Percentiles rank a stretch among this genome's conserved stretches.
phyloP scores from a whole-genome alignment of 2,329 filamentous ascomycete species.

The Stagonosporopsis chrysanthemi region DNA sequence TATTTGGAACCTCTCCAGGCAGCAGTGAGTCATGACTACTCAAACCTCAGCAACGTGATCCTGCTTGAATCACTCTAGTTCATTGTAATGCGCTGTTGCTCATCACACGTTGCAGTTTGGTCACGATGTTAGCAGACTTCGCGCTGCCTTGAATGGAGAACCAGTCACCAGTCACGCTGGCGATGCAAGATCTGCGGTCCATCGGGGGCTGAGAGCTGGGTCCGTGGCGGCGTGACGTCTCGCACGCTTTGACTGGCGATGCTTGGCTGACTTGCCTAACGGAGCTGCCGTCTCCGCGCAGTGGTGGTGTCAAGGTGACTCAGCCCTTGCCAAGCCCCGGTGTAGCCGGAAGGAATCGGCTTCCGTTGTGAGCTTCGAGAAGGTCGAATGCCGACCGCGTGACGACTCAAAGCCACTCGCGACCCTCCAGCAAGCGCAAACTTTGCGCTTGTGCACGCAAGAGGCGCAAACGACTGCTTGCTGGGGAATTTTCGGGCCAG shows the following conservation, averaged over 20 bases:
- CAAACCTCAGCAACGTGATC: constrained; percentile 6
- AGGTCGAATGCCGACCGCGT: constrained; percentile 11
- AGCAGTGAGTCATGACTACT: constrained; percentile 22
- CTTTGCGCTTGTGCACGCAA: constrained; percentile 20
- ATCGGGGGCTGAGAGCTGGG: constrained; percentile 17
- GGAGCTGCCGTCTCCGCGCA: constrained; percentile 14
- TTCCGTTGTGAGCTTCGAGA: constrained; percentile 14
- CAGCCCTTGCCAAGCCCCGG: constrained; percentile 25
- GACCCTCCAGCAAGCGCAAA: constrained; percentile 18
- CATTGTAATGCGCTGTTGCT: constrained; percentile 4
- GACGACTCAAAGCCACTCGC: constrained; percentile 16
- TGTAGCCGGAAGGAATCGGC: constrained; percentile 18
- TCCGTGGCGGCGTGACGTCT: constrained; percentile 24
- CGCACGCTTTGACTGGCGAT: constrained; percentile 26
- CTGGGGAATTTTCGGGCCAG: constrained; percentile 17
- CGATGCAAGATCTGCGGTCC: constrained; percentile 23
- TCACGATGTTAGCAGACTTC: constrained; percentile 44
- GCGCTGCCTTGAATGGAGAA: constrained; percentile 21
- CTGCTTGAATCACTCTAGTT: constrained; percentile 16
- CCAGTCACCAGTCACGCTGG: constrained; percentile 33
- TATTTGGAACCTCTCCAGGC: constrained; percentile 16
- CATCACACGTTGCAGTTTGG: constrained; percentile 14
- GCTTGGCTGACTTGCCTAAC: constrained; percentile 22
- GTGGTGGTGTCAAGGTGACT: constrained; percentile 32
- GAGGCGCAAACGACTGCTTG: constrained; percentile 16